These are phyloP conservation scores for Annona squamosa DNA, from an alignment of 164 flowering plant species.

Conservation along the genomic window DNA sequence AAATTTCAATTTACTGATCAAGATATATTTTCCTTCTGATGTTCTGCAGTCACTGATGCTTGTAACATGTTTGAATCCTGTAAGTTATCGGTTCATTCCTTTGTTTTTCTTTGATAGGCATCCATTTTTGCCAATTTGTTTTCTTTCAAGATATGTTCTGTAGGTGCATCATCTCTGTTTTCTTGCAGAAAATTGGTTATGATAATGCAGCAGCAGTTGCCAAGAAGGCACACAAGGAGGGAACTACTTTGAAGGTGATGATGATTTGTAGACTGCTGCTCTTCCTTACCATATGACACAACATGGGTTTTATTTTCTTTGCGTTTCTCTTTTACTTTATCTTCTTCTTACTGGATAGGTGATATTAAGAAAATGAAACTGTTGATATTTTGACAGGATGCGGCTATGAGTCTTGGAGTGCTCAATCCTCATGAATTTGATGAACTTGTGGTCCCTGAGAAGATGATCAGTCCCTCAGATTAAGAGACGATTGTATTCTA, in stretches of 20 bases:
- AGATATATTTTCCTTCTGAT: slow-evolving; percentile 9
- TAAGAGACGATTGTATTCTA: neutral
- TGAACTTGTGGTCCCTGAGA: slow-evolving; percentile 82
- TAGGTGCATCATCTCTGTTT: neutral
- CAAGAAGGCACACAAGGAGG: slow-evolving; percentile 96
- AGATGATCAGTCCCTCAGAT: slow-evolving; percentile 88
- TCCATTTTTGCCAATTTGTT: slow-evolving; percentile 3
- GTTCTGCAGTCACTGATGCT: slow-evolving; percentile 96
- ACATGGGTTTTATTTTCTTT: neutral
- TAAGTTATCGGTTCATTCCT: slow-evolving; percentile 34
- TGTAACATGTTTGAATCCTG: slow-evolving; percentile 92
- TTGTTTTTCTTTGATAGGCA: neutral
- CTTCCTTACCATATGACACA: neutral
- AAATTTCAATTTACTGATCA: slow-evolving; percentile 11
- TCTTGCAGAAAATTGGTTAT: slow-evolving; percentile 85
- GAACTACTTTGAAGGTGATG: slow-evolving; percentile 73
- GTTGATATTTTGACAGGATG: slow-evolving; percentile 47
- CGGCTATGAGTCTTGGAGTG: slow-evolving; percentile 74
- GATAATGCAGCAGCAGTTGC: slow-evolving; percentile 99
- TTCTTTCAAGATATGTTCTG: neutral
- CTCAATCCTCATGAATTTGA: slow-evolving; percentile 79
- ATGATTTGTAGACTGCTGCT: neutral
- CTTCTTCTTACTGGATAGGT: neutral
- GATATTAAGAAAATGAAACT: neutral
- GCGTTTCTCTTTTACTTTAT: neutral